Evolutionary conservation across 1,284 basidiomycete genomes (phyloP), one percentile per base, ranked within the genome.

Genomic region (Moniliophthora roreri): DNA sequence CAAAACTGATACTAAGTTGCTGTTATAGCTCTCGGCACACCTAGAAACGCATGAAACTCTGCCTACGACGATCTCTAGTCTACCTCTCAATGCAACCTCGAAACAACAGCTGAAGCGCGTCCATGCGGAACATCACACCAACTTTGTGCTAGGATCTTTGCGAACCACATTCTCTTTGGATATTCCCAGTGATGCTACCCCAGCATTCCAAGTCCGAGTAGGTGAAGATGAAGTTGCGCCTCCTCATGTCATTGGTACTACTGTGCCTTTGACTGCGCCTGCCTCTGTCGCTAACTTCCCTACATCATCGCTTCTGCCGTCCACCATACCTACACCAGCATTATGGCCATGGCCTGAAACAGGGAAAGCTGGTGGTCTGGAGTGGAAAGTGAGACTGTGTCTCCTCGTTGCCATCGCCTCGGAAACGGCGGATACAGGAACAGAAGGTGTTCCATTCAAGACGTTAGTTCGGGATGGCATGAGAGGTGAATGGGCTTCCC

Each of bases 111-210:
- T 84, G 56, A 81, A 82, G 41, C 80, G 89, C 8, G 76, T 90
- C 1, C 91, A 95, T 64, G 91, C 92, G 0, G 93, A 95, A 64
- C 84, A 91, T 56, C 85, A 91, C 60, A 78, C 85, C 0, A 84
- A 88, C 4, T 85, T 92, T 63, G 82, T 87, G 2, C 70, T 85
- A 8, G 82, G 87, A 45, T 84, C 85, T 0, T 74, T 85, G 1
- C 84, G 93, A 26, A 84, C 89, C 36, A 85, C 89, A 0, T 96
- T 96, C 69, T 78, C 87, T 5, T 80, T 97, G 2, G 92, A 94
- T 64, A 95, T 97, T 53, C 94, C 94, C 0, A 84, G 85, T 1
- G 93, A 95, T 58, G 92, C 87, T 0, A 89, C 89, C 50, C 94
- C 94, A 0, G 88, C 85, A 0, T 96, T 96, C 68, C 69, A 85